Conservation (phyloP, 768 basidiomycete genomes). For the Amyloporia xantha region DNA sequence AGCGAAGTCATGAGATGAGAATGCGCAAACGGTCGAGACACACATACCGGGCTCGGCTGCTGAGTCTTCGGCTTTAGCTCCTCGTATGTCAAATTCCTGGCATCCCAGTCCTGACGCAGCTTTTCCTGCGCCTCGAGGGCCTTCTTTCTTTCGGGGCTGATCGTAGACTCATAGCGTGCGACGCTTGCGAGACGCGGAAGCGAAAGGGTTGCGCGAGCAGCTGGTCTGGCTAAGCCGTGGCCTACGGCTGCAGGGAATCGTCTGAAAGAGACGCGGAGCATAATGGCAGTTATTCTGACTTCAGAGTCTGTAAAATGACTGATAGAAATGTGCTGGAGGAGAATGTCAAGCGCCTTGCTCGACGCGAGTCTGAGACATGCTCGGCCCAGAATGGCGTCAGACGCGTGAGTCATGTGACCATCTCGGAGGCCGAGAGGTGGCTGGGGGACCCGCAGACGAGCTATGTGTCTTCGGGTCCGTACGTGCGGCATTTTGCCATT, state of each 20-base stretch:
- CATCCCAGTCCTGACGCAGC: conserved; percentile 68
- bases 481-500: conserved; percentile 28
- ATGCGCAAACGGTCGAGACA: background rate
- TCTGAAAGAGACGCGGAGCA: conserved; percentile 17
- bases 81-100: conserved; percentile 67
- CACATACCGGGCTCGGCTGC: conserved; percentile 61
- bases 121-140: conserved; percentile 33
- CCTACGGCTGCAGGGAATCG: conserved; percentile 1
- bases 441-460: background rate
- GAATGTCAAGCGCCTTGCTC: too few relatives aligned
- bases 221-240: background rate
- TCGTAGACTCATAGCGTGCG: conserved; percentile 10
- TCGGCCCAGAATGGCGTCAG: background rate
- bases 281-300: too few relatives aligned
- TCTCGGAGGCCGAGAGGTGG: background rate
- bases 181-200: conserved; percentile 2
- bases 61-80: conserved; percentile 75
- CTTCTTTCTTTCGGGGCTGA: conserved; percentile 1
- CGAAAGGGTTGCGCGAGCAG: background rate
- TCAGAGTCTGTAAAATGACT: too few relatives aligned
- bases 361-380: too few relatives aligned
- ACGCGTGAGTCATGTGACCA: background rate
- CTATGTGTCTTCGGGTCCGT: background rate
- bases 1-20: background rate
- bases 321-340: too few relatives aligned